Evolutionary conservation across 805 yeast species (phyloP).

Genomic region (Monosporozyma aquatica): DNA sequence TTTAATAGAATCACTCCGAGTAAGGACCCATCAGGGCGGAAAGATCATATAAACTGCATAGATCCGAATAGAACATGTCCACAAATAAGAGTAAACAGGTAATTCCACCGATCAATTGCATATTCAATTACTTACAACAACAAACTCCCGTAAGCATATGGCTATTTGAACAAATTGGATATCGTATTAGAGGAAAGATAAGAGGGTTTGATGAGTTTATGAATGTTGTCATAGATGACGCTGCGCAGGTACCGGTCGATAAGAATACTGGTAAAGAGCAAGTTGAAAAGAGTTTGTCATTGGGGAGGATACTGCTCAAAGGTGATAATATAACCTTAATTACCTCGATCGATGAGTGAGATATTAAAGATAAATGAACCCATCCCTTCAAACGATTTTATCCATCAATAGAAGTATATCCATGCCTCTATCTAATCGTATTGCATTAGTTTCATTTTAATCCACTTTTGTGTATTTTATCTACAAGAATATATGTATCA

Average conservation of each 20-base stretch:
- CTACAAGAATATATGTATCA: constrained; percentile 3
- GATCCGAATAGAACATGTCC: constrained; percentile 21
- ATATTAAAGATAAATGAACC: neutral
- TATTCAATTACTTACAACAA: constrained; percentile 79
- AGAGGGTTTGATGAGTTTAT: constrained; percentile 96
- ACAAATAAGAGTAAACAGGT: constrained; percentile 27
- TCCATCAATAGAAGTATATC: too few species aligned
- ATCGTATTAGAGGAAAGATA: constrained; percentile 72
- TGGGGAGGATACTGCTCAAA: constrained; percentile 74
- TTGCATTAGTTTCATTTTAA: neutral
- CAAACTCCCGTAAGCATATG: constrained; percentile 74
- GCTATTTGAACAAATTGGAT: constrained; percentile 78
- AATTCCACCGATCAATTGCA: constrained; percentile 86
- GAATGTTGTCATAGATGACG: constrained; percentile 65
- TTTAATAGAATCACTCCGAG: too few species aligned
- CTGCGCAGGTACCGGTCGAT: constrained; percentile 54
- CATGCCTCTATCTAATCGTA: too few species aligned
- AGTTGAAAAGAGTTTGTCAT: constrained; percentile 29
- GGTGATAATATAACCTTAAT: constrained; percentile 91
- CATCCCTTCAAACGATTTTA: too few species aligned
- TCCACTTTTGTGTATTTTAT: neutral
- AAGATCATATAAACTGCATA: too few species aligned
- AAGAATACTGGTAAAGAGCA: constrained; percentile 28
- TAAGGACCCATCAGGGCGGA: too few species aligned
- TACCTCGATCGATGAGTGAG: constrained; percentile 20